Percentiles rank a stretch among this genome's conserved stretches.
These are phyloP conservation scores for Ustilago curta DNA, from an alignment of 1,284 basidiomycete genomes.

Conservation along the genomic window DNA sequence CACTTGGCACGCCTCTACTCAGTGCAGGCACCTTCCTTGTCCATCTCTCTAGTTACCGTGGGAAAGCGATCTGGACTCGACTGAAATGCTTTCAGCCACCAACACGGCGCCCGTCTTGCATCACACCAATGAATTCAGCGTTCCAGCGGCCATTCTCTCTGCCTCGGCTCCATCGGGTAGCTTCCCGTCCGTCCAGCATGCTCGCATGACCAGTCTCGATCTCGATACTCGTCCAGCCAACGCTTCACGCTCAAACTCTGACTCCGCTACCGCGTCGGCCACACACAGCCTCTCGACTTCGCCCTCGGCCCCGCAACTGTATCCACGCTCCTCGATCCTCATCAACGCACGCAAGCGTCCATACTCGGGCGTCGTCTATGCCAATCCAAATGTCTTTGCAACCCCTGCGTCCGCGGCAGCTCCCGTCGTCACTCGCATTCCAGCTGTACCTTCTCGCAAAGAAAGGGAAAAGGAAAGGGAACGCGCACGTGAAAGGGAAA, in stretches of 20 bases:
- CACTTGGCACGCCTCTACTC: neutral
- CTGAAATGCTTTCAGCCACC: slow-evolving; percentile 36
- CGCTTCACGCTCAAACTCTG: neutral
- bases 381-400: slow-evolving; percentile 11
- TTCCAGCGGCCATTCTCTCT: slow-evolving; percentile 32
- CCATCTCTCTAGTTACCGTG: neutral
- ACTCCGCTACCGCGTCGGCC: slow-evolving; percentile 7
- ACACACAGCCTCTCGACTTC: slow-evolving; percentile 28
- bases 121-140: slow-evolving; percentile 31
- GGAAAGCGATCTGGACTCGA: neutral
- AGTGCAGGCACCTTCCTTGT: neutral
- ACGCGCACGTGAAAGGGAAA: slow-evolving; percentile 44
- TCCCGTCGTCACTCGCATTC: slow-evolving; percentile 54
- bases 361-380: slow-evolving; percentile 43
- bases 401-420: slow-evolving; percentile 15
- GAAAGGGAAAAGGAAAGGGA: slow-evolving; percentile 51
- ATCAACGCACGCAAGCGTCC: slow-evolving; percentile 48
- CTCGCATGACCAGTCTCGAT: slow-evolving; percentile 38
- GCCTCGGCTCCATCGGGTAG: slow-evolving; percentile 27
- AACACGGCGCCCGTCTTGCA: slow-evolving; percentile 28
- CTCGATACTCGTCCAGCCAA: slow-evolving; percentile 17
- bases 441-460: slow-evolving; percentile 48
- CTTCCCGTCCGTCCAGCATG: slow-evolving; percentile 29
- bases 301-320: slow-evolving; percentile 18
- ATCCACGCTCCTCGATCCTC: slow-evolving; percentile 48